Evolutionary conservation across 2,329 filamentous ascomycete genomes (phyloP).

Genomic region (Claviceps pusilla): DNA sequence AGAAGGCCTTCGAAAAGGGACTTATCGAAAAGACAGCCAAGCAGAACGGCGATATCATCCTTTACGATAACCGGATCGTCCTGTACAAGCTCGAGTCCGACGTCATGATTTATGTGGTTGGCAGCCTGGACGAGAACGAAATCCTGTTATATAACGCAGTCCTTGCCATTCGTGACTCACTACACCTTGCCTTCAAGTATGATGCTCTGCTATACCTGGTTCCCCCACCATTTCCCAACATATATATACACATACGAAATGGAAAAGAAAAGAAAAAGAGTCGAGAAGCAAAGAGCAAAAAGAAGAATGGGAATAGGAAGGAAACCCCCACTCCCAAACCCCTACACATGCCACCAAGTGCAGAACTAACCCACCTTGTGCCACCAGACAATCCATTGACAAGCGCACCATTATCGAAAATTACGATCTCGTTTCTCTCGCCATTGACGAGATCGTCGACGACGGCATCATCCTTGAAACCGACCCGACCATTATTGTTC

Average conservation of each 20-base stretch:
- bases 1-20: slow-evolving; percentile 94
- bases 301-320: neutral
- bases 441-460: slow-evolving; percentile 89
- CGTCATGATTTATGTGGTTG: slow-evolving; percentile 90
- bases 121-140: slow-evolving; percentile 87
- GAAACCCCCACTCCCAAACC: neutral
- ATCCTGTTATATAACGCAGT: slow-evolving; percentile 91
- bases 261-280: no score
- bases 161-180: slow-evolving; percentile 73
- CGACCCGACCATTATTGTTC: slow-evolving; percentile 84
- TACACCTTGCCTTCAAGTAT: slow-evolving; percentile 86
- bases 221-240: neutral
- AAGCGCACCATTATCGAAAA: slow-evolving; percentile 97
- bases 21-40: slow-evolving; percentile 91
- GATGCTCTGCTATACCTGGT: slow-evolving; percentile 11
- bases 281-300: neutral
- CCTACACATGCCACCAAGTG: neutral
- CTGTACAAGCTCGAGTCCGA: slow-evolving; percentile 98
- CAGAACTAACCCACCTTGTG: slow-evolving; percentile 4
- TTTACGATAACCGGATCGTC: slow-evolving; percentile 92
- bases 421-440: slow-evolving; percentile 88
- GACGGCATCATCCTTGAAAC: slow-evolving; percentile 96
- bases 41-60: slow-evolving; percentile 86
- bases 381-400: slow-evolving; percentile 72
- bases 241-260: no score